A percentile compares a stretch with the other conserved stretches of the same genome.
phyloP scores from a whole-genome alignment of 148 eudicot genomes.

The Rhododendron williamsianum region DNA sequence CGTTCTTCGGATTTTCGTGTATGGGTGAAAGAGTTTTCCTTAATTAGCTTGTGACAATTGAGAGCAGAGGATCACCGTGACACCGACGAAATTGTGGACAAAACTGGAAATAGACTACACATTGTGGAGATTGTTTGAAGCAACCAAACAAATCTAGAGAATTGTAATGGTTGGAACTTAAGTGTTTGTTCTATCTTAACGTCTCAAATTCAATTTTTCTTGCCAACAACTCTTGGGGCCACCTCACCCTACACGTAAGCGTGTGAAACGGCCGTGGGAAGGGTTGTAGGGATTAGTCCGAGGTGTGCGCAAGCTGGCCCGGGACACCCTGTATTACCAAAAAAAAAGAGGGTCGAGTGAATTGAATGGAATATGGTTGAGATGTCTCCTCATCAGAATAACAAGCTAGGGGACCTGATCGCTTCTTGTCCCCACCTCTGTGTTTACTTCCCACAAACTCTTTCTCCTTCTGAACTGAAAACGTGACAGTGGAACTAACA shows the following conservation, averaged over 20 bases:
- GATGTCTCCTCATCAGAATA: conserved; percentile 15
- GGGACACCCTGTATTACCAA: no score
- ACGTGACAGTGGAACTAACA: neutral
- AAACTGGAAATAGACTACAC: neutral
- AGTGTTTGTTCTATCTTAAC: no score
- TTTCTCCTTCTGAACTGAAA: conserved; percentile 10
- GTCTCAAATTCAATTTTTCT: no score
- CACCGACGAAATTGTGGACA: neutral
- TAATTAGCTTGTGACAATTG: neutral
- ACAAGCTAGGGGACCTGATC: conserved; percentile 3
- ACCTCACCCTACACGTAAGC: no score
- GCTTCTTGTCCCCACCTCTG: conserved; percentile 4
- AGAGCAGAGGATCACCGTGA: neutral
- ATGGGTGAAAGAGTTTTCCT: neutral
- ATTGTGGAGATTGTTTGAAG: neutral
- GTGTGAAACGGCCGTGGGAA: no score
- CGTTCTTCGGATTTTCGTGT: neutral
- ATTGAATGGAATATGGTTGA: neutral
- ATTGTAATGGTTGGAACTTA: neutral
- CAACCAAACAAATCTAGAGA: neutral
- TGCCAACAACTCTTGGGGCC: no score
- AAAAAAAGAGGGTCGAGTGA: neutral
- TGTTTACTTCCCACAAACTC: conserved; percentile 13
- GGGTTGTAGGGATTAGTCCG: no score
- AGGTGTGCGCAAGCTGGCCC: no score